Base-by-base conservation (phyloP, 2,329 filamentous ascomycete species). In the Penicillium sp. region DNA sequence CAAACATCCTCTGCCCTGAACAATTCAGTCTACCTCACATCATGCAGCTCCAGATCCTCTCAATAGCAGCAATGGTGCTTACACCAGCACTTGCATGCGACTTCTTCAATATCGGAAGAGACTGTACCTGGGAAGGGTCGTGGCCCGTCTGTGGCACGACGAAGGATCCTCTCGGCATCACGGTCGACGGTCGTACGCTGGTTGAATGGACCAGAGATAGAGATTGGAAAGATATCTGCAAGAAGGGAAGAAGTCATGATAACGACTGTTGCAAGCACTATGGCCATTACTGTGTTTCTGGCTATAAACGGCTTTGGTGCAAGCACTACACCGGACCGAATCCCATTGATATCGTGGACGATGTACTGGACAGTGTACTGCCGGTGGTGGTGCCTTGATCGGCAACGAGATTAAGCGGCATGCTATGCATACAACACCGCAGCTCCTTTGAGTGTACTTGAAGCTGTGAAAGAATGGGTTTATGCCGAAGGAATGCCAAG, bases 301-400 rank as follows among this genome's bases (percentile, higher is more conserved):
- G 50, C 6, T 52, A 52, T n/a, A 52, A 52, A 25, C 50, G 47
- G 4, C 41, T 52, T 5, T 52, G 50, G 50, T 52, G 50, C n/a
- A 46, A 41, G 33, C 46, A 43, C 1, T 52, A 48, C 12, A 40
- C 43, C 35, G 35, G 35, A 12, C 33, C 32, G 5, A 36, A 43
- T 37, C 37, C 41, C 11, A 11, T 43, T 32, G 44, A 39, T 26
- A n/a, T 37, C 6, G 48, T 29, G 24, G 44, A 39, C 40, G 39
- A 43, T 47, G 34, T 34, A 7, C 34, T 50, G 37, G 25, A 42
- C 37, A 33, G 37, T 11, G 42, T 49, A 13, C 12, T 43, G 9
- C 42, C 42, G 5, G 42, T 26, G 8, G 42, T 43, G 11, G 32
- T 43, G 11, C 42, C 42, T 24, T 43, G 13, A 9, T 11, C 5